Evolutionary conservation across 129 eudicot species (phyloP), one percentile per base, ranked within the genome.

Genomic region (Centaurea solstitialis): DNA sequence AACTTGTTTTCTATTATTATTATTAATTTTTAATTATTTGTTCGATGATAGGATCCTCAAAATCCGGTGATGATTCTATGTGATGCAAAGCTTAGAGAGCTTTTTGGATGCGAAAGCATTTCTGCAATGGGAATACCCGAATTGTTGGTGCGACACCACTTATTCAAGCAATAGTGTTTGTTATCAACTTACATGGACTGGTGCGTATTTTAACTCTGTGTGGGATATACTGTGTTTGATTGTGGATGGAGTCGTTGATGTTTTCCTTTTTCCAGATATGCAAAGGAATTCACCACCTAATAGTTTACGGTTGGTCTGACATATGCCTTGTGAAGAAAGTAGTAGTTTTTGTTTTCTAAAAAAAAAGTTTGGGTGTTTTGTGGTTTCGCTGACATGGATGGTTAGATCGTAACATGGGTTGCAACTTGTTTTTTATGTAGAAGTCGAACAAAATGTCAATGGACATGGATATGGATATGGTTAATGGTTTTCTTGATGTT

Each of bases 71-170:
- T 87, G 75, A 87, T 92, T 38, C 9, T 86, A 66, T 94, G 98
- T 84, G 98, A 94, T 80, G 90, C 84, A 80, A 94, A 94, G 82
- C 89, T 94, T 37, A 88, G 82, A 86, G 93, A 88, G 57, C 93
- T 94, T 61, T 90, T 94, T 70, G 98, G 97, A 40, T 90, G 94
- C 41, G 94, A 89, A 68, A 88, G 87, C 84, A 88, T 91, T 66
- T 90, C 98, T 23, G 92, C 91, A 64, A 74, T 92, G 86, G 93
- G 88, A 76, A 90, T 94, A 73, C 89, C 93, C 0, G 94, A 94
- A 83, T 50, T 84, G 81, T 81, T 94, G 85, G 89, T 89, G 62
- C 90, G 86, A 39, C 80, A 91, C 40, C 97, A 91, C 85, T 80
- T 91, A 50, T 83, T 47, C 69, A 87, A 90, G 88, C 86, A 81